phyloP scores from a whole-genome alignment of 2,329 filamentous ascomycete species.

The Mycosphaerella arachidis region DNA sequence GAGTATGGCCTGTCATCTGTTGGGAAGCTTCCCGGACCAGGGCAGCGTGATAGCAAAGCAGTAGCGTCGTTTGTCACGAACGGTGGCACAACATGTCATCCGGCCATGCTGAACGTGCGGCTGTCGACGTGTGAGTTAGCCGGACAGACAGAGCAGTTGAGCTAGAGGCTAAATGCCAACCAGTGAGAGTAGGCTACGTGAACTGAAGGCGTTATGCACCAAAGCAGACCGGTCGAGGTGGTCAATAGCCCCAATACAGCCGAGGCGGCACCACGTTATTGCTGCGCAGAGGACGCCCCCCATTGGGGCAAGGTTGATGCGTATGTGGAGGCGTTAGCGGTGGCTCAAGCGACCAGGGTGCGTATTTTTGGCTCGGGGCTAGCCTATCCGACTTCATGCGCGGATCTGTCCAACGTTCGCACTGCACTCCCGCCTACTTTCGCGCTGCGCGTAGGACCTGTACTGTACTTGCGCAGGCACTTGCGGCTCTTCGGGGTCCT shows the following conservation, averaged over 20 bases:
- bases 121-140: conserved; percentile 1
- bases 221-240: background rate
- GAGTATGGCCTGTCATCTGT: background rate
- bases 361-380: conserved; percentile 1
- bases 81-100: conserved; percentile 5
- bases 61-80: conserved; percentile 1
- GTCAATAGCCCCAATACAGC: background rate
- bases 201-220: background rate
- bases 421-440: background rate
- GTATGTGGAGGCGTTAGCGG: conserved; percentile 2
- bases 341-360: conserved; percentile 1
- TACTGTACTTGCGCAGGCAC: background rate
- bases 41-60: background rate
- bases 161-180: conserved; percentile 3
- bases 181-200: conserved; percentile 7
- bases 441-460: background rate
- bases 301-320: background rate
- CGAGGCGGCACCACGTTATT: background rate
- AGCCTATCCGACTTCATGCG: conserved; percentile 6
- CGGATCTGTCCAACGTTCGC: conserved; percentile 7
- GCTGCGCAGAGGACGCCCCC: background rate
- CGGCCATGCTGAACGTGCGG: conserved; percentile 4
- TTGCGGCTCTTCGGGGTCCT: background rate
- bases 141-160: conserved; percentile 11
- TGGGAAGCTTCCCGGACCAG: background rate